Conservation (phyloP, 257 asterid species). For the Paulownia fortunei region DNA sequence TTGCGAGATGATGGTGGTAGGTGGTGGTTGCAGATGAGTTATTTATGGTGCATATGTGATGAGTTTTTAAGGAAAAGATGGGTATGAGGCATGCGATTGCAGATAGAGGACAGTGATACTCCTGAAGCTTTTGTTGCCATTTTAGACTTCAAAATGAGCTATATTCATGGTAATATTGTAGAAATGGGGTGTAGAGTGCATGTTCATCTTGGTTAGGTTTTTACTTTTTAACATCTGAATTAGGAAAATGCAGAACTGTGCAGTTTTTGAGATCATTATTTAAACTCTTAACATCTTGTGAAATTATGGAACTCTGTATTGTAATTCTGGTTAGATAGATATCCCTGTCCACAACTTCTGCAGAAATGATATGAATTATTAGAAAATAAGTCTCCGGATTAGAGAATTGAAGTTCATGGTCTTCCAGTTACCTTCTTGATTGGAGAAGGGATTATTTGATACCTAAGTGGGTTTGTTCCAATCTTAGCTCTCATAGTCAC, state of each 20-base stretch:
- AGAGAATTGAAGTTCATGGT: neutral
- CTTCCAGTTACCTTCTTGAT: neutral
- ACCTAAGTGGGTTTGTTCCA: neutral
- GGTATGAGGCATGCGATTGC: neutral
- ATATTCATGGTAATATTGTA: neutral
- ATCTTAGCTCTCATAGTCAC: neutral
- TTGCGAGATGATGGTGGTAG: neutral
- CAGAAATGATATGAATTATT: neutral
- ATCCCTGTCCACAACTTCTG: neutral
- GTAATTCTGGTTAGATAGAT: slow-evolving; percentile 3
- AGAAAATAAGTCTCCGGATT: neutral
- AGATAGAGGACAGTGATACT: neutral
- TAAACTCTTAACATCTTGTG: neutral
- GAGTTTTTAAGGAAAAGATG: neutral
- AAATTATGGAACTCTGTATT: neutral
- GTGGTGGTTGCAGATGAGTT: neutral
- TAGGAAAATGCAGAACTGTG: neutral
- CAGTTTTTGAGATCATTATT: neutral
- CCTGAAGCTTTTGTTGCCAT: neutral
- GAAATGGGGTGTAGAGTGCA: neutral
- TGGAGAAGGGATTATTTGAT: neutral
- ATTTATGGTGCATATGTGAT: neutral
- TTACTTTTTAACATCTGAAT: neutral
- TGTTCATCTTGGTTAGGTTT: neutral
- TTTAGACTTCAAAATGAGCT: neutral